Evolutionary conservation across 1,284 basidiomycete species (phyloP), one percentile per base, ranked within the genome.

Genomic region (Schizophyllum amplum): DNA sequence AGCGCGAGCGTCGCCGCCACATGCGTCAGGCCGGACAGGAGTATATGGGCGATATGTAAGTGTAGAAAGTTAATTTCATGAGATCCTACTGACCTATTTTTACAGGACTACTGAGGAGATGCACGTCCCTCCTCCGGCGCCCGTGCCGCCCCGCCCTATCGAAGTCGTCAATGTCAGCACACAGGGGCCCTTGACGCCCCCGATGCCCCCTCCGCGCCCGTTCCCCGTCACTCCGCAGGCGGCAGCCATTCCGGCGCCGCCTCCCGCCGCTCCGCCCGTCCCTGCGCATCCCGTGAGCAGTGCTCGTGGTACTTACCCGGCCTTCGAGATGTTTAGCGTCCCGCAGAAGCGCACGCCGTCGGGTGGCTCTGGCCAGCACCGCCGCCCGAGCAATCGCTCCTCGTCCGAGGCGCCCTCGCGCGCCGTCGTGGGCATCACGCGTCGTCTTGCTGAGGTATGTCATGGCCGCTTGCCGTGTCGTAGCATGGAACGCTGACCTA

Each of bases 321-420:
- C 79, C 58, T 71, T 83, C 24, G 83, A 85, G 67, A 80, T 84
- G 70, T 73, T 78, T 65, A 80, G 75, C 61, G 72, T 82, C 24
- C 74, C 76, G 5, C 72, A 68, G 42, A 11, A 46, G 11, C 24
- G 48, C 21, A 21, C 21, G 3, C 4, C 20, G 21, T 24, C 48
- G 48, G 21, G 48, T 57, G 69, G 72, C 9, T 65, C 72, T 59
- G 71, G 73, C 21, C 72, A 74, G 57, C 68, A 68, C 24, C 69
- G 69, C 17, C 72, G 74, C 54, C 64, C 61, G 26, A 53, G 59
- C 46, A 67, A 66, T 55, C 70, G 66, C 21, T 58, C 20, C 64
- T 64, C 53, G 61, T 58, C 53, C 61, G 63, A 26, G 62, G 60
- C 25, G 57, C 62, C 50, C 69, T 67, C 49, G 67, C 68, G 15